A percentile compares a stretch with the other conserved stretches of the same genome.
These are phyloP conservation scores for Salix udensis DNA, from an alignment of 345 rosid genomes.

Conservation along the genomic window DNA sequence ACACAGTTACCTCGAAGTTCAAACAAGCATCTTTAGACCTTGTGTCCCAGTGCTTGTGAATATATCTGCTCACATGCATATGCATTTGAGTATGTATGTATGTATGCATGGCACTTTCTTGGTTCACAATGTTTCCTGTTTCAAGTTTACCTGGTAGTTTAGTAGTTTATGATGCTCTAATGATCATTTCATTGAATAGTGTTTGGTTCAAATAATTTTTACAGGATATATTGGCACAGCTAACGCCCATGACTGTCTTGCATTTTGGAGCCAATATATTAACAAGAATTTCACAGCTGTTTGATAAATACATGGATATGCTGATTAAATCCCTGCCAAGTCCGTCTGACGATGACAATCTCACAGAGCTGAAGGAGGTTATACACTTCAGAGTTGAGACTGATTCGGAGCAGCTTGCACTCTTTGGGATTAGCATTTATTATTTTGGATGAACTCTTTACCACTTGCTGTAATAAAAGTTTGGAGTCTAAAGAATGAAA, in stretches of 20 bases:
- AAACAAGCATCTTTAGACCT: conserved; percentile 1
- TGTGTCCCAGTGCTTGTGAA: neutral
- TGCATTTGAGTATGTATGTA: neutral
- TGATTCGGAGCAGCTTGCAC: conserved; percentile 84
- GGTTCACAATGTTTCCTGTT: neutral
- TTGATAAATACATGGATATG: conserved; percentile 74
- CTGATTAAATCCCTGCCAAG: conserved; percentile 78
- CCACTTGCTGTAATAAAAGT: conserved; percentile 54
- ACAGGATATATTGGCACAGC: conserved; percentile 85
- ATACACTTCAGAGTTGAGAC: conserved; percentile 81
- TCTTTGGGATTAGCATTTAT: conserved; percentile 94
- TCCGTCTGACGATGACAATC: conserved; percentile 84
- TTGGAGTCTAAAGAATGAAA: conserved; percentile 62
- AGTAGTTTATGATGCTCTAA: neutral
- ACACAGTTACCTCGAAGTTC: neutral
- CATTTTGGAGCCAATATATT: conserved; percentile 85
- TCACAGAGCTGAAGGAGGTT: conserved; percentile 69
- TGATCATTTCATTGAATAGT: conserved; percentile 10
- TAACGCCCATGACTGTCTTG: conserved; percentile 57
- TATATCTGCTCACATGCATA: neutral
- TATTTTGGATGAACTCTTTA: conserved; percentile 71
- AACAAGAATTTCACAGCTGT: conserved; percentile 66
- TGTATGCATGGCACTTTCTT: neutral
- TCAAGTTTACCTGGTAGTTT: neutral
- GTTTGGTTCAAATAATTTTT: conserved; percentile 13